Base-by-base conservation (phyloP, 1,284 basidiomycete species). In the Cystobasidium slooffiae region DNA sequence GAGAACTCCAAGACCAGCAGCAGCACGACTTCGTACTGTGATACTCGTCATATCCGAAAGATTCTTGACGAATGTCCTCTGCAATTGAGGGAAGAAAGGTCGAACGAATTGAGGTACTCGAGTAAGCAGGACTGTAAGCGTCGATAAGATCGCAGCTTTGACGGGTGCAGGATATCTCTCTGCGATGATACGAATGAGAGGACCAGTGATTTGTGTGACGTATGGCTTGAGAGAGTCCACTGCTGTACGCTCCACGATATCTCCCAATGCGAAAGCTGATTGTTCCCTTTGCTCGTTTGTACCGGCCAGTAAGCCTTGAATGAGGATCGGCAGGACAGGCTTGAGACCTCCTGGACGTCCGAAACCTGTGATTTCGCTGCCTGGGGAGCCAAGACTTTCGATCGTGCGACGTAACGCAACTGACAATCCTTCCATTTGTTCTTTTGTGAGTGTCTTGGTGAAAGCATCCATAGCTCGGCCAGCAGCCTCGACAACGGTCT, bases 51-150 rank as follows among this genome's bases (percentile, higher is more conserved):
- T 84, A 82, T 99, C 96, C 75, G 90, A 88, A 0, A 92, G 87
- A 49, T 93, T 93, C 84, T 99, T 99, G 83, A 97, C 91, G 81
- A 99, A 99, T 0, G 94, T 97, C 51, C 96, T 88, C 81, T 98
- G 96, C 47, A 99, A 85, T 81, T 99, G 96, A 1, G 96, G 97
- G 86, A 97, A 97, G 89, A 99, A 99, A 0, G 96, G 95, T 81
- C 94, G 94, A 77, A 97, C 93, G 78, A 97, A 92, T 22, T 87
- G 85, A 0, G 96, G 94, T 22, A 98, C 92, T 65, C 88, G 86
- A 77, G 90, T 88, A 44, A 97, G 85, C 86, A 97, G 91, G 10
- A 89, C 88, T 0, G 89, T 88, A 51, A 97, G 86, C 0, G 94
- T 91, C 46, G 87, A 88, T 37, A 96, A 86, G 75, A 97, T 95